These are phyloP conservation scores for Dictyostelium brefeldianum DNA, from an alignment of 78 protist species.

Conservation along the genomic window DNA sequence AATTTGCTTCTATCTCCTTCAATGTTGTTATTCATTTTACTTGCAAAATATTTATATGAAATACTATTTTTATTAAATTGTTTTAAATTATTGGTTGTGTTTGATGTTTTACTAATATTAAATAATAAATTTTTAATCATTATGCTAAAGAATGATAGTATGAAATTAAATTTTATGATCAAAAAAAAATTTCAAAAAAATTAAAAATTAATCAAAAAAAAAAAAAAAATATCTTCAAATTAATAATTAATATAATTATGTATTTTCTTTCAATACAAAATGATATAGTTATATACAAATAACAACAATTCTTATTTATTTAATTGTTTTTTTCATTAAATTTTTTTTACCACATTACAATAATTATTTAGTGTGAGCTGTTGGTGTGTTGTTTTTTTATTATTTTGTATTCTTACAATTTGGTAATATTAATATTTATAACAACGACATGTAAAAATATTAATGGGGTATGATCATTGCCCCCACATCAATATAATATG, in stretches of 20 bases:
- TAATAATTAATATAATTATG: no score
- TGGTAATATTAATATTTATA: no score
- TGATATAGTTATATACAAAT: not conserved
- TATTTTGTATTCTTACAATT: no score
- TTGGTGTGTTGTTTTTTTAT: not conserved
- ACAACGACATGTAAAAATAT: no score
- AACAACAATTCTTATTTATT: not conserved
- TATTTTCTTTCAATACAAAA: not conserved
- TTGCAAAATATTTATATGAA: not conserved
- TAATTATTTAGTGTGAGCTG: not conserved
- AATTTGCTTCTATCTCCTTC: slow-evolving; percentile 3
- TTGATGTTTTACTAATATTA: not conserved
- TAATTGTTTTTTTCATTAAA: not conserved
- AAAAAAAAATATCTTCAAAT: not conserved
- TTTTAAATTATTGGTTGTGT: not conserved
- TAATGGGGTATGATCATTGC: no score
- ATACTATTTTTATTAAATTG: not conserved
- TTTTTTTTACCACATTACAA: not conserved
- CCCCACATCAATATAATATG: no score
- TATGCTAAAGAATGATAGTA: not conserved
- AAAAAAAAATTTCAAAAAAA: not conserved
- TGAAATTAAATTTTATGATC: no score
- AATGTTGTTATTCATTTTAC: not conserved
- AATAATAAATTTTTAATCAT: not conserved
- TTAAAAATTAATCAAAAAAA: not conserved